Conservation (phyloP, 768 basidiomycete genomes). For the Lactarius sanguifluus region DNA sequence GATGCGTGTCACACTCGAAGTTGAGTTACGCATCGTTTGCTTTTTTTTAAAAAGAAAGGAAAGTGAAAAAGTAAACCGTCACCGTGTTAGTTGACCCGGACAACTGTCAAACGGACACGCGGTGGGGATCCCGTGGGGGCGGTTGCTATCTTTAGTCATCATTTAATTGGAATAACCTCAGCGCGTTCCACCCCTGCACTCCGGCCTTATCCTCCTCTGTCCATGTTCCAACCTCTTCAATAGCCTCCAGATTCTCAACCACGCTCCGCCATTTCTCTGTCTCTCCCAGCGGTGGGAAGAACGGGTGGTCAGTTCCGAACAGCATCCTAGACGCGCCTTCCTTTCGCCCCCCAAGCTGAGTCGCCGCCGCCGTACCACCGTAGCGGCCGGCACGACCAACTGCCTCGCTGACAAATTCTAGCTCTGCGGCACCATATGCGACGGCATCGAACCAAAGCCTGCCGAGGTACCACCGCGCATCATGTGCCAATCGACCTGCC, state of each 20-base stretch:
- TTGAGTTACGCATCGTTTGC: conserved; percentile 22
- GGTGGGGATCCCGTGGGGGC: too few relatives aligned
- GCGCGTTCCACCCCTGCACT: conserved; percentile 72
- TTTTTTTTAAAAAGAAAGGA: neutral
- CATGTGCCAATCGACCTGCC: conserved; percentile 69
- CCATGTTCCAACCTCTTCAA: conserved; percentile 65
- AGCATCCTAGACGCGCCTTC: conserved; percentile 61
- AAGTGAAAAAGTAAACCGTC: neutral
- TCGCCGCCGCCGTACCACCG: conserved; percentile 27
- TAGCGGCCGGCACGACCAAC: conserved; percentile 60
- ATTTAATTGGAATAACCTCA: conserved; percentile 57
- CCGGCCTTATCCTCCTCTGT: conserved; percentile 55
- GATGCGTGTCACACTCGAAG: conserved; percentile 14
- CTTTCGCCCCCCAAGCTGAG: conserved; percentile 38
- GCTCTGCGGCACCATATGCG: conserved; percentile 84
- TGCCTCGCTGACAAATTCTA: conserved; percentile 72
- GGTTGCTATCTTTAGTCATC: neutral
- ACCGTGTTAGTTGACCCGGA: neutral
- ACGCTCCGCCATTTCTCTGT: conserved; percentile 82
- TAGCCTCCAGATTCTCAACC: conserved; percentile 81
- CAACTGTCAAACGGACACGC: neutral
- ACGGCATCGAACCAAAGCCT: conserved; percentile 83
- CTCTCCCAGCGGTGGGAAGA: conserved; percentile 77
- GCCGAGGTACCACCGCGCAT: conserved; percentile 81
- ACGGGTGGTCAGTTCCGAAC: conserved; percentile 89